Percentiles rank a stretch among this genome's conserved stretches.
Conservation (phyloP, 768 basidiomycete species). For the Leucogyrophana mollusca region DNA sequence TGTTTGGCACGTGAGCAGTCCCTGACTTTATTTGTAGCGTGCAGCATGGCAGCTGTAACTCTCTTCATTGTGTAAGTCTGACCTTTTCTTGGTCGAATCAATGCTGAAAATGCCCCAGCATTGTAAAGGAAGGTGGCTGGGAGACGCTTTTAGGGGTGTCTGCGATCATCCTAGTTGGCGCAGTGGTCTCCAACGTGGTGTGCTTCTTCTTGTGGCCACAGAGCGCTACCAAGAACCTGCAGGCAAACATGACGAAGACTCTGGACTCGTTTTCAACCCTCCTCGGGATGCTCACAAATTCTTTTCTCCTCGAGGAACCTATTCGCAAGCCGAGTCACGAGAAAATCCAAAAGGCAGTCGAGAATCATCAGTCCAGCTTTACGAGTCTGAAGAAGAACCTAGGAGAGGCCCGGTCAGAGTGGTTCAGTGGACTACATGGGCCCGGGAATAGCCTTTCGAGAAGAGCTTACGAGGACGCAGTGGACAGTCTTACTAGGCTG, state of each 20-base stretch:
- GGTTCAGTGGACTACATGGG: conserved; percentile 39
- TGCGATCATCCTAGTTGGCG: conserved; percentile 76
- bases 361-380: conserved; percentile 86
- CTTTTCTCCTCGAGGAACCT: conserved; percentile 80
- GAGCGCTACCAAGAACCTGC: conserved; percentile 80
- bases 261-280: conserved; percentile 89
- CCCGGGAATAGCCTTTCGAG: conserved; percentile 29
- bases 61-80: conserved; percentile 73
- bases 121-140: conserved; percentile 88
- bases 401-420: conserved; percentile 85
- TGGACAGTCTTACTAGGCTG: conserved; percentile 82
- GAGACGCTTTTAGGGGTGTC: conserved; percentile 71
- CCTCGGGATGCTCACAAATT: conserved; percentile 73
- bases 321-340: conserved; percentile 54
- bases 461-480: conserved; percentile 80
- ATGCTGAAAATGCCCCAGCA: conserved; percentile 35
- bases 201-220: conserved; percentile 86
- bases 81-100: not conserved
- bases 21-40: conserved; percentile 44
- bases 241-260: conserved; percentile 80
- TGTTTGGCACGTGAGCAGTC: not conserved
- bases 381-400: conserved; percentile 86
- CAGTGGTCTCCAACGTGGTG: conserved; percentile 74
- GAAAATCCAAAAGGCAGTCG: conserved; percentile 75
- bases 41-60: conserved; percentile 82